Evolutionary conservation across 306 rosid species (phyloP).

Genomic region (Clitoria ternatea): DNA sequence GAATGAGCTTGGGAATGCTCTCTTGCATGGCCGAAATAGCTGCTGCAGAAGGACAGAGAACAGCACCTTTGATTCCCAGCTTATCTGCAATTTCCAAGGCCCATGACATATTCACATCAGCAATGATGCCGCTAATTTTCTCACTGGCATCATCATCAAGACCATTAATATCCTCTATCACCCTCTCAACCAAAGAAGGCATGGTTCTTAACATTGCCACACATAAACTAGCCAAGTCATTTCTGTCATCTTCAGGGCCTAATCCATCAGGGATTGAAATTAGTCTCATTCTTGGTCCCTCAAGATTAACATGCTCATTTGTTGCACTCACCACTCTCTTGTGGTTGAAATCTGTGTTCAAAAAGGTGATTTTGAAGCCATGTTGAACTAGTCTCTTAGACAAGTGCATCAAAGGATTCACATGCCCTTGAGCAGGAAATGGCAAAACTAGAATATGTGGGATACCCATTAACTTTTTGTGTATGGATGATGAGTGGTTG

Average conservation of each 20-base stretch:
- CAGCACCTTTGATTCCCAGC: constrained; percentile 29
- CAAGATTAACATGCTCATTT: not conserved
- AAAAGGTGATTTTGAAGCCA: constrained; percentile 39
- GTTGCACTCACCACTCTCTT: constrained; percentile 16
- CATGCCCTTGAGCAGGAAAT: constrained; percentile 47
- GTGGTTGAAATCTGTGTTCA: constrained; percentile 33
- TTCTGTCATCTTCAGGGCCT: constrained; percentile 33
- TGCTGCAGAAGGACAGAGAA: constrained; percentile 23
- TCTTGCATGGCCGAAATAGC: not conserved
- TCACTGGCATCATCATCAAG: not conserved
- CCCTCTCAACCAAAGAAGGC: constrained; percentile 37
- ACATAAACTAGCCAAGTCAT: not conserved
- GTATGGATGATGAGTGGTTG: too few relatives aligned
- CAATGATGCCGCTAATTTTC: constrained; percentile 18
- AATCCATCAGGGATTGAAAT: constrained; percentile 34
- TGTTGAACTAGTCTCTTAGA: constrained; percentile 20
- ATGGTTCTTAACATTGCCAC: constrained; percentile 5
- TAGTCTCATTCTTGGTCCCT: not conserved
- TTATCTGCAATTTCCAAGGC: constrained; percentile 29
- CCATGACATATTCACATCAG: constrained; percentile 29
- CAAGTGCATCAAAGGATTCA: constrained; percentile 36
- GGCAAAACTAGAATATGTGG: constrained; percentile 38
- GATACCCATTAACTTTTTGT: constrained; percentile 6
- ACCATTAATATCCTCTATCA: constrained; percentile 21
- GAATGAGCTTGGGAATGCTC: constrained; percentile 27